These are phyloP conservation scores for Colletotrichum sp. DNA, from an alignment of 2,329 filamentous ascomycete genomes.

Conservation along the genomic window DNA sequence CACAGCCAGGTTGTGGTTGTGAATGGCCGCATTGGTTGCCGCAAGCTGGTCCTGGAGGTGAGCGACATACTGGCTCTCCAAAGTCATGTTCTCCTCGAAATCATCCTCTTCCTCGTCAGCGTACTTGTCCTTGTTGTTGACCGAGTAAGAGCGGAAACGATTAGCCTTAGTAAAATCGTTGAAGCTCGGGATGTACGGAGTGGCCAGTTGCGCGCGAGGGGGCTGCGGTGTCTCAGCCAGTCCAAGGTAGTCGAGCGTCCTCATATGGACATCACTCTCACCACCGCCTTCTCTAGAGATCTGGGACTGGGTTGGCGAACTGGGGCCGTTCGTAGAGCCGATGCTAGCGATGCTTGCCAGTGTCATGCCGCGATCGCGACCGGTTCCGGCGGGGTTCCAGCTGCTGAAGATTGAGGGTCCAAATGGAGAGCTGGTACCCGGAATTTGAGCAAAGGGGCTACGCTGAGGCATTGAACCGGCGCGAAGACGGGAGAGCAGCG, in stretches of 20 bases:
- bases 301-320: conserved; percentile 84
- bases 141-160: conserved; percentile 94
- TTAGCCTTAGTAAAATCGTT: conserved; percentile 80
- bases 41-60: conserved; percentile 67
- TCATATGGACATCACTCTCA: conserved; percentile 86
- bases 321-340: conserved; percentile 81
- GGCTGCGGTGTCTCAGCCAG: conserved; percentile 92
- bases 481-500: conserved; percentile 82
- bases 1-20: conserved; percentile 90
- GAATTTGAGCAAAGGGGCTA: conserved; percentile 64
- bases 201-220: conserved; percentile 73
- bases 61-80: conserved; percentile 65
- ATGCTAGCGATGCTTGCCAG: conserved; percentile 84
- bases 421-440: conserved; percentile 71
- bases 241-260: conserved; percentile 93
- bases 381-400: conserved; percentile 72
- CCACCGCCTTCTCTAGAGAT: conserved; percentile 85
- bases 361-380: conserved; percentile 84
- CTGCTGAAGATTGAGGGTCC: conserved; percentile 84
- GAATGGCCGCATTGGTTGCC: conserved; percentile 73
- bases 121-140: conserved; percentile 98
- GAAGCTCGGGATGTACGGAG: conserved; percentile 73
- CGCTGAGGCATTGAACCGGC: conserved; percentile 95
- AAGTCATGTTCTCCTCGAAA: conserved; percentile 61
- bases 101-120: conserved; percentile 86